Conservation (phyloP, 331 rosid genomes). For the Acacia concinna region DNA sequence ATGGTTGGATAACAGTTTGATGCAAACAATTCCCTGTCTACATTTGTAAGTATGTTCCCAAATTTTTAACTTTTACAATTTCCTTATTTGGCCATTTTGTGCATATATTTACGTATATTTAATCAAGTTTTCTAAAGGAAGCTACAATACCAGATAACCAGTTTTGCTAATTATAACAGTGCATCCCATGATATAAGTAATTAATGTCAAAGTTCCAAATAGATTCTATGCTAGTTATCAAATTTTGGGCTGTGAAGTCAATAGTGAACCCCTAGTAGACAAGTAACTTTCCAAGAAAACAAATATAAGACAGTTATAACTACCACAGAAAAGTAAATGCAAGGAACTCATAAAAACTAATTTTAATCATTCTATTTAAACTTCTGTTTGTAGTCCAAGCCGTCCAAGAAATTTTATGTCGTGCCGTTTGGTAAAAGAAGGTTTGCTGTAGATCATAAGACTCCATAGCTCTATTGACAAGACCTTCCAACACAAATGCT, state of each 20-base stretch:
- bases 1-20: constrained; percentile 2
- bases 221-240: neutral
- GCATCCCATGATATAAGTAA: neutral
- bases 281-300: neutral
- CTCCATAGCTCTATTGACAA: neutral
- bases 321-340: neutral
- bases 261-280: neutral
- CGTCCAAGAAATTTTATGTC: constrained; percentile 11
- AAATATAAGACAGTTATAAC: neutral
- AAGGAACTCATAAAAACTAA: constrained; percentile 5
- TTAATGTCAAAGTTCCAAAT: neutral
- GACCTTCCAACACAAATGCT: neutral
- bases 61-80: neutral
- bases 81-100: neutral
- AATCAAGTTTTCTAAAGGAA: neutral
- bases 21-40: neutral
- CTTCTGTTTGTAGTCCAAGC: constrained; percentile 7
- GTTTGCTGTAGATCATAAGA: neutral
- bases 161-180: neutral
- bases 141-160: constrained; percentile 4
- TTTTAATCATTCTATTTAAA: constrained; percentile 1
- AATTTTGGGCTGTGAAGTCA: neutral
- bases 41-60: neutral
- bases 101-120: neutral
- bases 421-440: neutral